Evolutionary conservation across 257 asterid species (phyloP), one percentile per base, ranked within the genome.

Genomic region (Nicotiana paniculata): DNA sequence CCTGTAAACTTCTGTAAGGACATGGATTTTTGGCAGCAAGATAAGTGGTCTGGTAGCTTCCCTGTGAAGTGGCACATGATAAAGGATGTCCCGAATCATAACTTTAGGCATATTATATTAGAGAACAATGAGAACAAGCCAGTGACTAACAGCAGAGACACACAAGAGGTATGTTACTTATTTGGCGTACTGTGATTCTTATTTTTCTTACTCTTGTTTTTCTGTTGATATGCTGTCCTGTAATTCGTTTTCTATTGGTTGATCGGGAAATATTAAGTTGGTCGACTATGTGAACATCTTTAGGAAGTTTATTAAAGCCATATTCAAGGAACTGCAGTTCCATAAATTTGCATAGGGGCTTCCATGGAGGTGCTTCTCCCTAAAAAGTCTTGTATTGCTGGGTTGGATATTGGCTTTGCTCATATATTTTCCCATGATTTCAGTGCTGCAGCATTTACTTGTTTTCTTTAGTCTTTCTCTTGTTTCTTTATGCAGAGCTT

Each of bases 11-110:
- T 93, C 85, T 86, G 85, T 70, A 86, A 85, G 77, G 95, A 93
- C 83, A 92, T 95, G 99, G 97, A 95, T 84, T 95, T 95, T 89
- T 95, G 98, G 99, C 99, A 95, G 91, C 97, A 95, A 89, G 98
- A 95, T 82, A 95, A 91, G 82, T 95, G 99, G 99, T 91, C 91
- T 83, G 99, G 98, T 76, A 89, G 98, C 89, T 93, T 95, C 84
- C 95, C 96, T 48, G 97, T 93, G 79, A 92, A 95, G 85, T 95
- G 99, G 99, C 99, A 89, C 82, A 80, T 93, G 12, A 85, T 95
- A 79, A 95, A 95, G 90, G 99, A 95, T 83, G 89, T 95, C 74
- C 97, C 98, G 35, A 95, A 95, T 83, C 90, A 91, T 83, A 89
- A 84, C 83, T 92, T 95, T 80, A 87, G 99, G 91, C 97, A 92